These are phyloP conservation scores for Ophiostoma australiae DNA, from an alignment of 2,329 filamentous ascomycete species.

Conservation along the genomic window DNA sequence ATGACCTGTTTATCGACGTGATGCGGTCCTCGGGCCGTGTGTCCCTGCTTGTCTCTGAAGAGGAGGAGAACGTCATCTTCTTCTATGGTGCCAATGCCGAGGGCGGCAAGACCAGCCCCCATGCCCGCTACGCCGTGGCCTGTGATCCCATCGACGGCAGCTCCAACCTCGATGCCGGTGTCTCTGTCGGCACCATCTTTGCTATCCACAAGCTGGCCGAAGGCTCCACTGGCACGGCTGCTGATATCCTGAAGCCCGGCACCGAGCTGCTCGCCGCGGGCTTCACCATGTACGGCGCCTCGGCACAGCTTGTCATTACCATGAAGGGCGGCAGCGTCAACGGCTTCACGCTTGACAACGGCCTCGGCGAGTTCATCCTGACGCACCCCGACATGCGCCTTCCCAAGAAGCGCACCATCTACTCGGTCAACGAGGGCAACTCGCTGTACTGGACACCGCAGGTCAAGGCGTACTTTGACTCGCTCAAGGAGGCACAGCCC, in stretches of 20 bases:
- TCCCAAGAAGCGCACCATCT: conserved; percentile 75
- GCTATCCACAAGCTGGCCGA: conserved; percentile 86
- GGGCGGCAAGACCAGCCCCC: conserved; percentile 49
- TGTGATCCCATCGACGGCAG: conserved; percentile 98
- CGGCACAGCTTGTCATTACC: conserved; percentile 91
- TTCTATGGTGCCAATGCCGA: conserved; percentile 52
- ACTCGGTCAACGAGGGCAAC: conserved; percentile 99
- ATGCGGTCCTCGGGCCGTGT: conserved; percentile 93
- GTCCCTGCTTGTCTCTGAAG: conserved; percentile 90
- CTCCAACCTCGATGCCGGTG: conserved; percentile 94
- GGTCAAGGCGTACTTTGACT: conserved; percentile 82
- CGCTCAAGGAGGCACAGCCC: conserved; percentile 69
- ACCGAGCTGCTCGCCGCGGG: conserved; percentile 88
- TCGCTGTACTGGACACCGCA: conserved; percentile 90
- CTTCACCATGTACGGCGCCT: conserved; percentile 99
- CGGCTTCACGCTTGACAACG: conserved; percentile 95
- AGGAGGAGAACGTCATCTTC: conserved; percentile 87
- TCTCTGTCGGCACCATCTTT: conserved; percentile 97
- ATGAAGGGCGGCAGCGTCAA: conserved; percentile 92
- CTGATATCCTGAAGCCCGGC: conserved; percentile 84
- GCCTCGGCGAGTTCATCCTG: conserved; percentile 96
- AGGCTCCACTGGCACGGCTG: conserved; percentile 65
- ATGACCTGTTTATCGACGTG: conserved; percentile 92
- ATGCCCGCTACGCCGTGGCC: conserved; percentile 86
- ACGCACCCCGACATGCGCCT: conserved; percentile 93